These are phyloP conservation scores for Penicillium sp. DNA, from an alignment of 2,329 filamentous ascomycete genomes.

Conservation along the genomic window DNA sequence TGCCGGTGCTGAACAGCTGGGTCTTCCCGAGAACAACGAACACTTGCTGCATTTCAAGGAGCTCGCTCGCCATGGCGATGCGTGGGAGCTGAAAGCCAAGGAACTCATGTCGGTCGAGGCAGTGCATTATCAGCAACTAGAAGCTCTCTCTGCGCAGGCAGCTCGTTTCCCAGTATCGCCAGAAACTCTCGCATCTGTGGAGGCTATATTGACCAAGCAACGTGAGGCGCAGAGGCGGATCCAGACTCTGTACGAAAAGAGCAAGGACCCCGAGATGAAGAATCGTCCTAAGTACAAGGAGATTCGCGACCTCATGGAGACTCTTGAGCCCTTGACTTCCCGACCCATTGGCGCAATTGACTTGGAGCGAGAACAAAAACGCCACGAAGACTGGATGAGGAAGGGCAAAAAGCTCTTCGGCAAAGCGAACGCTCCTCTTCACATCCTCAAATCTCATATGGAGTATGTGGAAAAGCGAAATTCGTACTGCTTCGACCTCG, in stretches of 20 bases:
- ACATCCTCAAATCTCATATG: conserved; percentile 94
- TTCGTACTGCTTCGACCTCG: conserved; percentile 84
- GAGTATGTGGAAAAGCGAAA: conserved; percentile 90
- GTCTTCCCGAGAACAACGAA: conserved; percentile 77
- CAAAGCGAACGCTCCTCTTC: conserved; percentile 93
- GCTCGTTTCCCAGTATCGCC: conserved; percentile 75
- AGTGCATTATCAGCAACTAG: conserved; percentile 91
- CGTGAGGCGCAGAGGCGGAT: conserved; percentile 91
- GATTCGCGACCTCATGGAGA: conserved; percentile 86
- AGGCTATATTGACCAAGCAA: conserved; percentile 93
- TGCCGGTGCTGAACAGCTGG: conserved; percentile 72
- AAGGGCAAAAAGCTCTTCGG: conserved; percentile 97
- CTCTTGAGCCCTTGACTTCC: conserved; percentile 83
- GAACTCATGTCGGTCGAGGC: conserved; percentile 90
- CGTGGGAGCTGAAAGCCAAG: conserved; percentile 91
- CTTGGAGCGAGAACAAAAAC: conserved; percentile 88
- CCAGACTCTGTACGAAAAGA: conserved; percentile 75
- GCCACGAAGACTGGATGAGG: conserved; percentile 98
- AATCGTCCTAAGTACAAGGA: conserved; percentile 85
- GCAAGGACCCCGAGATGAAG: conserved; percentile 70
- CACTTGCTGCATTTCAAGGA: conserved; percentile 75
- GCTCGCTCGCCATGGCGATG: conserved; percentile 72
- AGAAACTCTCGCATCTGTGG: conserved; percentile 78
- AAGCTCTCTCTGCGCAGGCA: conserved; percentile 85
- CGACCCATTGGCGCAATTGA: conserved; percentile 90